phyloP scores from a whole-genome alignment of 1,284 basidiomycete genomes.

The Phylloboletellus chloephorus region DNA sequence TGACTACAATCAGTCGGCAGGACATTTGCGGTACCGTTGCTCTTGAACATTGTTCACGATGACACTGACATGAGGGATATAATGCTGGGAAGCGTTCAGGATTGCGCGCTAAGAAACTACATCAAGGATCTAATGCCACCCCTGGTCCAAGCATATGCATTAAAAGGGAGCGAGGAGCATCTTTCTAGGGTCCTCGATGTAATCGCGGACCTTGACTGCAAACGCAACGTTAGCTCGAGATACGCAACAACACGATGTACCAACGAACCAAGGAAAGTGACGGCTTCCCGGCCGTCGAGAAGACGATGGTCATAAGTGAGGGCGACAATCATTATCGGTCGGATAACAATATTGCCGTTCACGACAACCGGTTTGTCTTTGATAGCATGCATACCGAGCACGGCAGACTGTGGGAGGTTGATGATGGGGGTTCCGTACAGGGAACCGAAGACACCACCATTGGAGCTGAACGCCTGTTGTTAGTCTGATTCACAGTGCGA shows the following conservation, averaged over 20 bases:
- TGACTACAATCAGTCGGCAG: no score
- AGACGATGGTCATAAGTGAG: conserved; percentile 96
- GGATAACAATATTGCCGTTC: conserved; percentile 90
- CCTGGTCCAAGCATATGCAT: not conserved
- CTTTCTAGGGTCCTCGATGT: conserved; percentile 53
- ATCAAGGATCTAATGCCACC: conserved; percentile 7
- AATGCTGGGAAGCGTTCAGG: conserved; percentile 4
- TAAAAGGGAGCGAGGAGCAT: conserved; percentile 43
- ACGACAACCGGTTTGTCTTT: conserved; percentile 94
- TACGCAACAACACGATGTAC: conserved; percentile 4
- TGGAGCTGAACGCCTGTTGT: conserved; percentile 59
- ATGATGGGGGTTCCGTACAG: conserved; percentile 96
- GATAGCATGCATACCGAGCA: conserved; percentile 95
- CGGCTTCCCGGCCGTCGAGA: conserved; percentile 93
- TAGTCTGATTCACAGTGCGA: not conserved
- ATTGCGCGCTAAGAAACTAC: conserved; percentile 16
- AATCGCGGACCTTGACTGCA: conserved; percentile 58
- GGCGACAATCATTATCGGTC: conserved; percentile 94
- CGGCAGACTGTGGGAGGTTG: conserved; percentile 93
- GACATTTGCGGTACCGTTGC: not conserved
- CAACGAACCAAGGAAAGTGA: conserved; percentile 90
- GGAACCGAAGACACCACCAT: conserved; percentile 98
- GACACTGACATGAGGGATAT: conserved; percentile 2
- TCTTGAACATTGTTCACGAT: conserved; percentile 1
- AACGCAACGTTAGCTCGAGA: conserved; percentile 9